Evolutionary conservation across 1,139 yeast species (phyloP).

Genomic region (Sugiyamaella castrensis): DNA sequence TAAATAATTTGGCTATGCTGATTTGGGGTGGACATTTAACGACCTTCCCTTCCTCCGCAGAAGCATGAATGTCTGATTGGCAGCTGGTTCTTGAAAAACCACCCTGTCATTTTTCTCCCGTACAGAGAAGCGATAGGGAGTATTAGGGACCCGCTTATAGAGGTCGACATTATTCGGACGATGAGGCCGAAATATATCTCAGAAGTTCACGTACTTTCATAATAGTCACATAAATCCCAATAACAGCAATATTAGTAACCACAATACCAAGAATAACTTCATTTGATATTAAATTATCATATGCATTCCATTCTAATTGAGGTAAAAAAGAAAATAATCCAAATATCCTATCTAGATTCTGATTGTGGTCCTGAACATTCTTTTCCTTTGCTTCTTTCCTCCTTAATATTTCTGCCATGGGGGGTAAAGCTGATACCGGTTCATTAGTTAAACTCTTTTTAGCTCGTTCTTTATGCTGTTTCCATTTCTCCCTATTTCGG

Average conservation of each 20-base stretch:
- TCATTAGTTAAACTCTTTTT: slow-evolving; percentile 12
- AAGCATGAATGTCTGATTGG: no score
- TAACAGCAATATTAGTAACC: slow-evolving; percentile 2
- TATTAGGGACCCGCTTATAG: no score
- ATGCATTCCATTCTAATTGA: background rate
- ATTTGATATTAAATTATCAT: background rate
- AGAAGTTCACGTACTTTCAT: background rate
- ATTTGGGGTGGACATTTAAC: no score
- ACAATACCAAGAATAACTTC: slow-evolving; percentile 8
- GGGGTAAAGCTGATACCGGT: slow-evolving; percentile 21
- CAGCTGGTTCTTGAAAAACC: no score
- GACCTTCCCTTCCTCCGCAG: no score
- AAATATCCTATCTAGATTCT: no score
- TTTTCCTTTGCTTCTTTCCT: slow-evolving; percentile 2
- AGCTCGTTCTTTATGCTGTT: slow-evolving; percentile 22
- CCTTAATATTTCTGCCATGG: slow-evolving; percentile 20
- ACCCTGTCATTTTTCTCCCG: no score
- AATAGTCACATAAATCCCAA: slow-evolving; percentile 4
- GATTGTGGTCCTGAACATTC: background rate
- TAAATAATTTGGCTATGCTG: no score
- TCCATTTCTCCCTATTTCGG: slow-evolving; percentile 26
- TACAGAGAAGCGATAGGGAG: no score
- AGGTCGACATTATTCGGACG: no score
- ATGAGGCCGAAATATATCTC: background rate
- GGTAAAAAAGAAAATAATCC: no score